Percentiles rank a stretch among this genome's conserved stretches.
Evolutionary conservation across 768 basidiomycete genomes (phyloP).

Genomic region (Rhodocollybia butyracea): DNA sequence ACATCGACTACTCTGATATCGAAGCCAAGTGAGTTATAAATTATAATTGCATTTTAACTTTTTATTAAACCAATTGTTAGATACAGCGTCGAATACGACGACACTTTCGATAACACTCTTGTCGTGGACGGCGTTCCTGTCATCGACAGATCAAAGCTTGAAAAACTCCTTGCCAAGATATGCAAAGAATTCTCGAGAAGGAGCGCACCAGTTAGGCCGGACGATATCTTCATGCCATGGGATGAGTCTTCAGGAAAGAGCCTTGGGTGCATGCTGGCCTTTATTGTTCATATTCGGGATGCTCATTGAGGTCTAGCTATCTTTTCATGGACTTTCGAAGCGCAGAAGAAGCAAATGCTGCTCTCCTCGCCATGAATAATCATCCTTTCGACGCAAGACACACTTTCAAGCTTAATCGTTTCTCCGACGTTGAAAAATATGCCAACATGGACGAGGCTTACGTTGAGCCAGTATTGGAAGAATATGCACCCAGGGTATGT

Average conservation of each 20-base stretch:
- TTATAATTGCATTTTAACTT: conserved; percentile 1
- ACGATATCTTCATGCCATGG: conserved; percentile 87
- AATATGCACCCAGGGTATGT: conserved; percentile 70
- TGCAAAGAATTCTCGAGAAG: conserved; percentile 82
- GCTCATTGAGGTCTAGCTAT: conserved; percentile 44
- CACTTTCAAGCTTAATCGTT: conserved; percentile 80
- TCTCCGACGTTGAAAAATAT: conserved; percentile 87
- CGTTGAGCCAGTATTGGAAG: conserved; percentile 67
- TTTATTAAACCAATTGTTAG: conserved; percentile 35
- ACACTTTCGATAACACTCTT: conserved; percentile 86
- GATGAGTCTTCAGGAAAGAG: conserved; percentile 78
- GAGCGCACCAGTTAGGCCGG: conserved; percentile 71
- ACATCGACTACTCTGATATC: conserved; percentile 86
- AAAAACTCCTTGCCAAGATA: conserved; percentile 77
- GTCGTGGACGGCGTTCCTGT: conserved; percentile 92
- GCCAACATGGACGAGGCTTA: conserved; percentile 75
- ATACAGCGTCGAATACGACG: conserved; percentile 81
- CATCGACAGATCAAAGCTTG: conserved; percentile 83
- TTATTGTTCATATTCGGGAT: neutral
- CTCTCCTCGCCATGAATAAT: conserved; percentile 65
- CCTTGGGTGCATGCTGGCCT: conserved; percentile 69
- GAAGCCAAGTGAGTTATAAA: conserved; percentile 66
- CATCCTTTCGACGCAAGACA: conserved; percentile 87
- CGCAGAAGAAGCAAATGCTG: conserved; percentile 66
- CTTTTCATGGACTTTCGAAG: conserved; percentile 79